Conservation (phyloP, 2,329 filamentous ascomycete species). For the Pestalotiopsis fici region DNA sequence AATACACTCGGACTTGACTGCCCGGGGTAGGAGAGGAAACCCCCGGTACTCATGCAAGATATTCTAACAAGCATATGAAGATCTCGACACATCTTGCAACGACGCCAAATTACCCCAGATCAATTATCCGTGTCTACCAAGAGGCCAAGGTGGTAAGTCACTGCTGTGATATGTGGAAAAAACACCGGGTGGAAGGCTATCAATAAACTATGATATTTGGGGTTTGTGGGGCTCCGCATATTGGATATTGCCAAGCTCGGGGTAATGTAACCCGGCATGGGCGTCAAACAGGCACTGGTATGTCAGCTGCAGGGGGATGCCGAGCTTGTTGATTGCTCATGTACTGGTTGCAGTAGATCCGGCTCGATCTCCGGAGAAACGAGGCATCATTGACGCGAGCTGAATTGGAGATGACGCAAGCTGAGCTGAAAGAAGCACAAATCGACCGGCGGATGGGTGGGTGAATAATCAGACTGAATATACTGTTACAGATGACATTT, state of each 20-base stretch:
- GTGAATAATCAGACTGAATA: neutral
- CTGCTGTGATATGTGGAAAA: constrained; percentile 15
- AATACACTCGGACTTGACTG: neutral
- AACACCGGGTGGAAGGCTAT: neutral
- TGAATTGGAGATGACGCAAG: neutral
- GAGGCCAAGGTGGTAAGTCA: neutral
- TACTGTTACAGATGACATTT: neutral
- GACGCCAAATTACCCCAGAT: neutral
- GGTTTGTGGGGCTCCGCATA: constrained; percentile 11
- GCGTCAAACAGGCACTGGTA: neutral
- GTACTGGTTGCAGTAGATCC: neutral
- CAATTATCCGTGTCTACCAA: neutral
- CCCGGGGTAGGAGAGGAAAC: neutral
- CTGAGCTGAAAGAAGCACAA: neutral
- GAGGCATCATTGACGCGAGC: neutral
- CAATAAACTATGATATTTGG: neutral
- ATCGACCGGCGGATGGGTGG: neutral
- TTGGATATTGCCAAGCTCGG: constrained; percentile 8
- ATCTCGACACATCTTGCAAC: neutral
- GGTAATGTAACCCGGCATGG: constrained; percentile 9
- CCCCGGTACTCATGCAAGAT: neutral
- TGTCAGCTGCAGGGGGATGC: neutral
- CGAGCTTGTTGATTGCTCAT: neutral
- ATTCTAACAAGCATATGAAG: neutral
- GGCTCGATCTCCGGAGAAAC: neutral